phyloP scores from a whole-genome alignment of 192 early-diverging fungal species.

The Dissophora globulifera region DNA sequence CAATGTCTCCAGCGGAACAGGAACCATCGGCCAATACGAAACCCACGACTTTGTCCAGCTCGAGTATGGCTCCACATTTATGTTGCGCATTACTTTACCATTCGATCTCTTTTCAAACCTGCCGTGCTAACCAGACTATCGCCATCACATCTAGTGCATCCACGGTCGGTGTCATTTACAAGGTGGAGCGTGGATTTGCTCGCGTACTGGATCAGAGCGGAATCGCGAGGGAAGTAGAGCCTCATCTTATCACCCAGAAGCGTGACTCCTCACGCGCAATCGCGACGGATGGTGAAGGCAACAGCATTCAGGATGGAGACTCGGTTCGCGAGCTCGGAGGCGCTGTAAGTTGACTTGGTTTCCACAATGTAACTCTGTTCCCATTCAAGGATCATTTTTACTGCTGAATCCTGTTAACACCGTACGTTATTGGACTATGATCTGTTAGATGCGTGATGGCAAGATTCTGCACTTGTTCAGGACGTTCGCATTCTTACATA shows the following conservation, averaged over 20 bases:
- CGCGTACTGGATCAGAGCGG: constrained; percentile 84
- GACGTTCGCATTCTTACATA: constrained; percentile 81
- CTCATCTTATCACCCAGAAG: constrained; percentile 78
- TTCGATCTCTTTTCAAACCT: background rate
- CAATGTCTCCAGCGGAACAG: constrained; percentile 71
- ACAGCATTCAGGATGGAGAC: constrained; percentile 74
- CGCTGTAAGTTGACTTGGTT: constrained; percentile 59
- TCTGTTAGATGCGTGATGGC: constrained; percentile 67
- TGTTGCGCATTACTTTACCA: constrained; percentile 5
- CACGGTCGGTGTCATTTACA: constrained; percentile 84
- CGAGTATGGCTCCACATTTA: constrained; percentile 52
- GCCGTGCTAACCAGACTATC: background rate
- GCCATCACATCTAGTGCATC: constrained; percentile 55
- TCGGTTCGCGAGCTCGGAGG: constrained; percentile 76
- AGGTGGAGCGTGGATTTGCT: constrained; percentile 78
- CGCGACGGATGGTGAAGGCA: constrained; percentile 61
- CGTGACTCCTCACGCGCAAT: constrained; percentile 67
- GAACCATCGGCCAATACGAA: constrained; percentile 78
- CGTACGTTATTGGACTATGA: no score
- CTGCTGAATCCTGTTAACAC: no score
- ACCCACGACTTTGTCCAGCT: constrained; percentile 90
- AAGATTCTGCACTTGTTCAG: constrained; percentile 87
- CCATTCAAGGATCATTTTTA: no score
- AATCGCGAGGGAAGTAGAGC: constrained; percentile 69
- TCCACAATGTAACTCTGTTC: no score